These are phyloP conservation scores for Yarrowia porcina DNA, from an alignment of 805 yeast species.

Conservation along the genomic window DNA sequence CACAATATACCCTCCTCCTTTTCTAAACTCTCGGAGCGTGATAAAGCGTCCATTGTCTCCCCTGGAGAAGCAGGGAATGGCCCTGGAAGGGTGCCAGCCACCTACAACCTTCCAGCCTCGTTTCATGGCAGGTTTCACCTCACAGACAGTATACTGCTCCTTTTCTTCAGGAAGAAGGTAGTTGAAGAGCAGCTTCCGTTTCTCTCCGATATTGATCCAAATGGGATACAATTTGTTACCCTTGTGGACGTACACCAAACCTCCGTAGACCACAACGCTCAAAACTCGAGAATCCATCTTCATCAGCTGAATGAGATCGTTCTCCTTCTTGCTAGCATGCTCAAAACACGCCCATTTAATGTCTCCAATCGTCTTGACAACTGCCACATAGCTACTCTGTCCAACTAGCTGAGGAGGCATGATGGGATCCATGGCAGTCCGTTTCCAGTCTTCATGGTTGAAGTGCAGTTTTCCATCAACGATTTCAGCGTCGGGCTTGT, in stretches of 20 bases:
- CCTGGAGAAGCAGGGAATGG: neutral
- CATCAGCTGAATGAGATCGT: neutral
- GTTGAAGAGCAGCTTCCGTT: neutral
- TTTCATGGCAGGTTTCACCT: neutral
- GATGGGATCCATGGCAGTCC: neutral
- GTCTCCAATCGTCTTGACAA: neutral
- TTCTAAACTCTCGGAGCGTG: neutral
- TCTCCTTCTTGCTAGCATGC: neutral
- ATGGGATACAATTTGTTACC: neutral
- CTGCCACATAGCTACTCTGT: neutral
- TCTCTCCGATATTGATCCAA: neutral
- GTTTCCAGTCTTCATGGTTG: neutral
- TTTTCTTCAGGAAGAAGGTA: neutral
- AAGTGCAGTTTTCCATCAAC: neutral
- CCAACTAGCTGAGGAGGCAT: neutral
- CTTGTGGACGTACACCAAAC: neutral
- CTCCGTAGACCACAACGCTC: neutral
- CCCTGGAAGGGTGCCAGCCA: neutral
- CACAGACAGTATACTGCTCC: neutral
- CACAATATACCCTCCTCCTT: neutral
- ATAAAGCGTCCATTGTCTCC: neutral
- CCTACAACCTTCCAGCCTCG: neutral
- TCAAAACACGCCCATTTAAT: neutral
- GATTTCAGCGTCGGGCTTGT: neutral
- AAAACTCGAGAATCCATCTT: neutral